Evolutionary conservation across 1,284 basidiomycete genomes (phyloP).

Genomic region (Apiotrichum brassicae): DNA sequence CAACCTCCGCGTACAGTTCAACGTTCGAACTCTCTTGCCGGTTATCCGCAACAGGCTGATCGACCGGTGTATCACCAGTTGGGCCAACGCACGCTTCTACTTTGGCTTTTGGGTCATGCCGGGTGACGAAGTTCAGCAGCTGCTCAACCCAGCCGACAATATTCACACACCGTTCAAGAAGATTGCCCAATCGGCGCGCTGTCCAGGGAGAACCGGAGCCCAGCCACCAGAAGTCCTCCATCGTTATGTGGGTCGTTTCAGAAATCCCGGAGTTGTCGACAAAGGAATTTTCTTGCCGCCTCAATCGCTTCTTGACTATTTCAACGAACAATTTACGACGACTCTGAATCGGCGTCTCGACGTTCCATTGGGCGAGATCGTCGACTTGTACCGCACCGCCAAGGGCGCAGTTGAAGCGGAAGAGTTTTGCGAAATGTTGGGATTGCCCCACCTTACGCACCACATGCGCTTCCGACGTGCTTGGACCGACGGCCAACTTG

Average conservation of each 20-base stretch:
- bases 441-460: neutral
- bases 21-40: conserved; percentile 1
- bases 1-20: neutral
- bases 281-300: conserved; percentile 8
- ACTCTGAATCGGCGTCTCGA: neutral
- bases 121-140: conserved; percentile 25
- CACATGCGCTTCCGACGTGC: neutral
- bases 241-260: neutral
- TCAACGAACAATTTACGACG: conserved; percentile 5
- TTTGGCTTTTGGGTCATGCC: conserved; percentile 31
- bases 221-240: neutral
- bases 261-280: neutral
- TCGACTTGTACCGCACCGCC: neutral
- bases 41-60: conserved; percentile 12
- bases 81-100: conserved; percentile 20
- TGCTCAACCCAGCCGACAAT: neutral
- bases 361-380: conserved; percentile 6
- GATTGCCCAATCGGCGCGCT: neutral
- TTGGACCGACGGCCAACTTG: neutral
- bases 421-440: neutral
- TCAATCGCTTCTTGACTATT: conserved; percentile 2
- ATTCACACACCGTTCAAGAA: conserved; percentile 3
- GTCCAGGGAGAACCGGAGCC: neutral
- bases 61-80: conserved; percentile 18
- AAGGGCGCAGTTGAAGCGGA: neutral